Evolutionary conservation across 768 basidiomycete genomes (phyloP), one percentile per base, ranked within the genome.

Genomic region (Leccinum subgranulosum): DNA sequence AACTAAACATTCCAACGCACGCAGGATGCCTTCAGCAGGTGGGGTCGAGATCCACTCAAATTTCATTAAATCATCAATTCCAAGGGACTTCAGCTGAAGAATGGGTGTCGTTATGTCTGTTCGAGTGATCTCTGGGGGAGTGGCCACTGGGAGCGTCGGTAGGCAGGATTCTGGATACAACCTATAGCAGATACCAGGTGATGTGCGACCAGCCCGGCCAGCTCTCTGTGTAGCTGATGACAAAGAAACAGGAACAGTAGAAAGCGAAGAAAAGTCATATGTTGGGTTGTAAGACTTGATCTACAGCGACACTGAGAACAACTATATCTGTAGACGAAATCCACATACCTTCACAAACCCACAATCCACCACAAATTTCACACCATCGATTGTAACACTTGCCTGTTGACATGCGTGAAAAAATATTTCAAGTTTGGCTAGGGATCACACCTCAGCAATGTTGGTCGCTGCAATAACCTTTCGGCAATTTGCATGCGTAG

Each of bases 381-480:
- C 87, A 3, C 95, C 94, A 43, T 98, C 93, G 56, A 99, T 98
- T 1, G 97, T 99, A 23, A 99, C 90, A 68, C 92, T 94, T 15
- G 97, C 95, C 91, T 92, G 56, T 23, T 39, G 28, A 57, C 29
- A 45, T 21, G 10, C 6, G 33, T 60, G 36, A 36, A 54, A 47
- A 25, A 8, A 34, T 7, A 31, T 25, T 10, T 43, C 7, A 49
- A 36, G 45, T 34, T 34, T 0, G 19, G 17, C 49, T 7, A n/a
- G 46, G 23, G 43, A 25, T 52, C 74, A 23, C 61, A 88, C 90
- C 74, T 99, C 97, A 15, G 97, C 97, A 50, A 98, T 95, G 69
- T 99, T 99, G 0, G 97, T 99, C 4, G 92, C 82, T 28, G 97
- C 82, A 52, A 99, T 86, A 52, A 97, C 87, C 72, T 98, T 99